These are phyloP conservation scores for Phaffia rhodozyma DNA, from an alignment of 1,284 basidiomycete genomes.

Conservation along the genomic window DNA sequence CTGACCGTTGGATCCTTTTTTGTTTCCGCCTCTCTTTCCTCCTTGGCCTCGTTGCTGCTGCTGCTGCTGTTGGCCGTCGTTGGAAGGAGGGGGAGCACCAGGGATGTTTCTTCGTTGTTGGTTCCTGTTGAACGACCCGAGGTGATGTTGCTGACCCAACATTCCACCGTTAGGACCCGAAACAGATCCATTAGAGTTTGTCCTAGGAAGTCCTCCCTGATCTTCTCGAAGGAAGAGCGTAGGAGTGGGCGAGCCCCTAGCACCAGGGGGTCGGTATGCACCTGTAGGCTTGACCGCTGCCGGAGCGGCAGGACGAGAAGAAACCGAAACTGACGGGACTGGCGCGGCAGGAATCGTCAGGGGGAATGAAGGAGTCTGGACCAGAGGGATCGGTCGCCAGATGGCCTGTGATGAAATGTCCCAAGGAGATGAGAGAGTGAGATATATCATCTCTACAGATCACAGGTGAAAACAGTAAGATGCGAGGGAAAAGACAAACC, in stretches of 20 bases:
- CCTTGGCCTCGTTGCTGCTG: slow-evolving; percentile 1
- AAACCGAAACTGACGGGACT: slow-evolving; percentile 49
- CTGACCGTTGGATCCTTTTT: slow-evolving; percentile 33
- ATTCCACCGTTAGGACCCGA: slow-evolving; percentile 17
- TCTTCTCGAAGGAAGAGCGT: slow-evolving; percentile 79
- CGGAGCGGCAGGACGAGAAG: slow-evolving; percentile 35
- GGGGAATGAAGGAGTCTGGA: slow-evolving; percentile 59
- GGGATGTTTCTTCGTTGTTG: neutral
- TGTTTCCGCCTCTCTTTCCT: slow-evolving; percentile 38
- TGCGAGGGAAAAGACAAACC: slow-evolving; percentile 59
- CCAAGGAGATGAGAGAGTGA: neutral
- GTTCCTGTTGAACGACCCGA: neutral
- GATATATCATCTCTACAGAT: neutral
- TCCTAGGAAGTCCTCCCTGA: slow-evolving; percentile 47
- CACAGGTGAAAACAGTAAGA: neutral
- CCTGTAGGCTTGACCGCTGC: slow-evolving; percentile 53
- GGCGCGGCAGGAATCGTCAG: slow-evolving; percentile 62
- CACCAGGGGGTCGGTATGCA: slow-evolving; percentile 82
- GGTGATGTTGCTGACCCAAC: too few species aligned
- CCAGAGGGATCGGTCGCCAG: slow-evolving; percentile 66
- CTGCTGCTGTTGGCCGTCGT: slow-evolving; percentile 23
- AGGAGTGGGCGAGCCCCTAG: slow-evolving; percentile 72
- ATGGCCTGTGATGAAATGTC: slow-evolving; percentile 36
- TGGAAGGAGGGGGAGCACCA: slow-evolving; percentile 39
- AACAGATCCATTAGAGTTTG: slow-evolving; percentile 23